Evolutionary conservation across 1,139 yeast species (phyloP).

Genomic region (Pneumocystis canis): DNA sequence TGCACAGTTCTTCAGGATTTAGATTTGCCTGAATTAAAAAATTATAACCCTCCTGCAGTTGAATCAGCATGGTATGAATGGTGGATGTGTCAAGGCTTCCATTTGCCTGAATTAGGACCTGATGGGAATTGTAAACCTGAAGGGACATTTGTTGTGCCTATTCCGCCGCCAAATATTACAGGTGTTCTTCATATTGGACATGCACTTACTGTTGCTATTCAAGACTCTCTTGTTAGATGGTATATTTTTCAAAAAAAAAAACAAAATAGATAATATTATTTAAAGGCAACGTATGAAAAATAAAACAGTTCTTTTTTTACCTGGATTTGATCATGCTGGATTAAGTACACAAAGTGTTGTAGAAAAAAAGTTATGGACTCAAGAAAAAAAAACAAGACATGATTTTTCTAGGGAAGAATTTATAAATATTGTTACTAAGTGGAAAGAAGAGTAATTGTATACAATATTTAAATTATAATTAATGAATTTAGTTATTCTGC

Average conservation of each 20-base stretch:
- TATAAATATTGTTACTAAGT: slow-evolving; percentile 83
- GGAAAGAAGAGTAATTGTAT: slow-evolving; percentile 89
- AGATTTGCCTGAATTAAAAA: slow-evolving; percentile 86
- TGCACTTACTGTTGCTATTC: slow-evolving; percentile 88
- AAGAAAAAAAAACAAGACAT: slow-evolving; percentile 79
- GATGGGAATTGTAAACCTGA: slow-evolving; percentile 67
- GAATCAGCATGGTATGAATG: slow-evolving; percentile 96
- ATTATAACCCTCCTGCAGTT: slow-evolving; percentile 81
- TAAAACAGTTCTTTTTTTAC: slow-evolving; percentile 78
- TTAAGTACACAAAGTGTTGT: slow-evolving; percentile 97
- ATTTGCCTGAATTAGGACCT: slow-evolving; percentile 68
- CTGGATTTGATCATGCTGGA: slow-evolving; percentile 99
- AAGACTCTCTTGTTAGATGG: slow-evolving; percentile 82
- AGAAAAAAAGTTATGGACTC: slow-evolving; percentile 87
- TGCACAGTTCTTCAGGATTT: slow-evolving; percentile 45
- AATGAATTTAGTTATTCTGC: slow-evolving; percentile 1
- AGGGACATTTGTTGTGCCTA: slow-evolving; percentile 81
- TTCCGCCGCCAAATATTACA: slow-evolving; percentile 98
- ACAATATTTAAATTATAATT: slow-evolving; percentile 18
- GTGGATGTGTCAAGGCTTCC: slow-evolving; percentile 86
- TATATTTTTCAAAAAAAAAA: neutral
- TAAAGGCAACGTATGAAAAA: slow-evolving; percentile 78
- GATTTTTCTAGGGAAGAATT: slow-evolving; percentile 89
- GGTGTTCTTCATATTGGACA: slow-evolving; percentile 99
- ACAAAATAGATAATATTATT: neutral